Evolutionary conservation across 2,329 filamentous ascomycete genomes (phyloP), one percentile per base, ranked within the genome.

Genomic region (Pleomassaria siparia): DNA sequence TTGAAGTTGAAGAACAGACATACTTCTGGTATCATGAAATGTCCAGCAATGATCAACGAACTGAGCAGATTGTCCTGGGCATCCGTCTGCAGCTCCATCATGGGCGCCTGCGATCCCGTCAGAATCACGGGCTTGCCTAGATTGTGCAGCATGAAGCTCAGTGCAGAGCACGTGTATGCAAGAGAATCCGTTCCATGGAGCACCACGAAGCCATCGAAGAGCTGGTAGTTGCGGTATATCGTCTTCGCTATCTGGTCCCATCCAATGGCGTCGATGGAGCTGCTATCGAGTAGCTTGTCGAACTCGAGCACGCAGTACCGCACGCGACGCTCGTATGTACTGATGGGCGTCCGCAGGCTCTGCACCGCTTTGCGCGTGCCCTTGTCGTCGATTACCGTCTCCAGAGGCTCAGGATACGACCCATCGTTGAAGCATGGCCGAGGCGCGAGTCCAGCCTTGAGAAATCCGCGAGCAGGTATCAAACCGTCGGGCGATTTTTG

Each of bases 1-100:
- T 86, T 89, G 74, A 95, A 88, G 72, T 94, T 89, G 78, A 96
- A 96, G 76, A 95, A 96, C 28, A 96, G 80, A 67, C 89, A 91
- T 44, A 96, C 91, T 69, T 96, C 91, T 0, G 91, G 91, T 48
- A 96, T 89, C 74, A 90, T 88, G 66, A 95, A 95, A 50, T 94
- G 94, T 26, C 90, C 90, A 2, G 91, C 91, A 46, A 96, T 87
- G 64, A 96, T 90, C 63, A 96, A 80, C 1, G 89, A 91, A 16
- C 89, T 89, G 4, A 96, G 81, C 11, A 96, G 80, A 63, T 96
- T 96, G 73, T 95, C 91, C 29, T 91, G 88, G 9, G 91, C 91
- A 69, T 96, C 91, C 43, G 88, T 94, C 71, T 96, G 91, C 21
- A 95, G 81, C 51, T 91, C 86, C 60, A 94, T 87, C 80, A 96